Conservation (phyloP, 2,329 filamentous ascomycete genomes). For the Diaporthe helianthi region DNA sequence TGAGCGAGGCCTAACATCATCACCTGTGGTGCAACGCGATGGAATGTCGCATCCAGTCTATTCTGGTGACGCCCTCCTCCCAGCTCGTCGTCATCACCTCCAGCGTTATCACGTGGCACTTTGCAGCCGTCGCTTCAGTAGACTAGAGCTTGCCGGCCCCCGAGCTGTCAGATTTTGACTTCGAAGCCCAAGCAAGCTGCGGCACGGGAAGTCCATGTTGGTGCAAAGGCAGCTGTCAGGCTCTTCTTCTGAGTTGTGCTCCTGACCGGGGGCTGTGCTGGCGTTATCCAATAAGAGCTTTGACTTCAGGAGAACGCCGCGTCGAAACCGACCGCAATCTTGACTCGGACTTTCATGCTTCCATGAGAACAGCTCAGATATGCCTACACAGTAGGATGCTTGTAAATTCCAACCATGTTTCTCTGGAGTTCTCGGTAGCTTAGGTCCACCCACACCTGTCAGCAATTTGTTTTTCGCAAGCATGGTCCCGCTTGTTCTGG, state of each 20-base stretch:
- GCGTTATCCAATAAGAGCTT: conserved; percentile 21
- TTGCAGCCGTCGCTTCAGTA: conserved; percentile 5
- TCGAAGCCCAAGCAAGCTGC: conserved; percentile 19
- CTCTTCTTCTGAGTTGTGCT: not conserved
- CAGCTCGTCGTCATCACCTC: not conserved
- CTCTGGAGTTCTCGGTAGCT: conserved; percentile 6
- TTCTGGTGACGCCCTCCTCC: conserved; percentile 2
- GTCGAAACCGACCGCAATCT: conserved; percentile 9
- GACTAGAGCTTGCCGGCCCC: conserved; percentile 24
- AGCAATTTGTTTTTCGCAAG: not conserved
- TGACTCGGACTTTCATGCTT: conserved; percentile 12
- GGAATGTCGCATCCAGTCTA: conserved; percentile 9
- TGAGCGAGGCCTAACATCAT: conserved; percentile 9
- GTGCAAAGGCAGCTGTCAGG: conserved; percentile 16
- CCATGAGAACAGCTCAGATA: not conserved
- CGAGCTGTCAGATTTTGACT: conserved; percentile 28
- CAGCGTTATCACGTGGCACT: conserved; percentile 25
- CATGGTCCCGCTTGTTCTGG: conserved; percentile 7
- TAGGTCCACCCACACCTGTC: conserved; percentile 26
- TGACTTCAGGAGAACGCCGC: not conserved
- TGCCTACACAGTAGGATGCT: conserved; percentile 17
- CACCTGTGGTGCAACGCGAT: not conserved
- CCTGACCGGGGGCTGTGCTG: conserved; percentile 12
- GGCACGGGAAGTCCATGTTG: conserved; percentile 17
- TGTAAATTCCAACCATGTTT: not conserved